A percentile compares a stretch with the other conserved stretches of the same genome.
phyloP scores from a whole-genome alignment of 2,329 filamentous ascomycete species.

The Ascochyta fabae region DNA sequence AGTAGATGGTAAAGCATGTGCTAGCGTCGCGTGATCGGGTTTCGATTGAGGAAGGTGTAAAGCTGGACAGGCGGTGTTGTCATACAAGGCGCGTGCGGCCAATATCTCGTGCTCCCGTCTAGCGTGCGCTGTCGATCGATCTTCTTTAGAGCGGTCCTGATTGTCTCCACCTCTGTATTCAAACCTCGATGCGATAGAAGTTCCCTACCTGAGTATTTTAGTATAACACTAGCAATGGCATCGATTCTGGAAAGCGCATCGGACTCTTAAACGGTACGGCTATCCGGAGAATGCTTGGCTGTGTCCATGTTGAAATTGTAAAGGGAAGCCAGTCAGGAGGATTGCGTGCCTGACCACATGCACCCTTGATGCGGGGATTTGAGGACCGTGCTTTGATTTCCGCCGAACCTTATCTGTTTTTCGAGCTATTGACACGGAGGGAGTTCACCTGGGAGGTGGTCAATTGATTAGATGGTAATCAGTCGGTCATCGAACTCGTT shows the following conservation, averaged over 20 bases:
- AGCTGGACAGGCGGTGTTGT: slow-evolving; percentile 4
- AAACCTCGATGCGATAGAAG: background rate
- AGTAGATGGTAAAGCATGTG: slow-evolving; percentile 12
- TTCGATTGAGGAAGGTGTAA: slow-evolving; percentile 11
- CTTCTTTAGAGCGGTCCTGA: background rate
- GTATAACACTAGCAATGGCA: background rate
- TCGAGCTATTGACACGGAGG: background rate
- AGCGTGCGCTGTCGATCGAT: slow-evolving; percentile 3
- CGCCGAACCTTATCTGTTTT: too few relatives aligned
- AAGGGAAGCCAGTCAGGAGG: slow-evolving; percentile 1
- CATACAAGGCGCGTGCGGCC: slow-evolving; percentile 9
- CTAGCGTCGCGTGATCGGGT: slow-evolving; percentile 11
- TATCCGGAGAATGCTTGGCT: slow-evolving; percentile 16
- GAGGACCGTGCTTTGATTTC: background rate
- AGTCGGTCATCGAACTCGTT: slow-evolving; percentile 9
- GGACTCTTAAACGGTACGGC: background rate
- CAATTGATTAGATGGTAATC: background rate
- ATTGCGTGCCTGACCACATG: slow-evolving; percentile 14
- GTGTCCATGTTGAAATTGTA: background rate
- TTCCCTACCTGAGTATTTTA: background rate
- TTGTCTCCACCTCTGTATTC: background rate
- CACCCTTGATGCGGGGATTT: slow-evolving; percentile 6
- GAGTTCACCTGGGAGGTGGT: slow-evolving; percentile 2
- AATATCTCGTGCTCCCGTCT: background rate
- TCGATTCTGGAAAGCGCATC: background rate